phyloP scores from a whole-genome alignment of 1,139 yeast genomes.

The Diutina pseudorugosa region DNA sequence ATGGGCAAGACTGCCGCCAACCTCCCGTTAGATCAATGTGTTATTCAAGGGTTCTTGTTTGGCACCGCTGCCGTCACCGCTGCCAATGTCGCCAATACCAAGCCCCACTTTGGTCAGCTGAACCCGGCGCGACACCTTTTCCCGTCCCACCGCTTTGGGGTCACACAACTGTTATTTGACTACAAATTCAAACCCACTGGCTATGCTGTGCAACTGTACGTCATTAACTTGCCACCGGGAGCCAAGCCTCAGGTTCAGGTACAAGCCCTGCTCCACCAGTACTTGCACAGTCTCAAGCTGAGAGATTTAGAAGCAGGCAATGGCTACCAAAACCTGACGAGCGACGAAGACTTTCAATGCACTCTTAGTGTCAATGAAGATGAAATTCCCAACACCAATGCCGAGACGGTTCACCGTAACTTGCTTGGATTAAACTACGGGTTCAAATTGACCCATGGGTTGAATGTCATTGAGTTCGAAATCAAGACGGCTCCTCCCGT shows the following conservation, averaged over 20 bases:
- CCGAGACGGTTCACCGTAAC: slow-evolving; percentile 9
- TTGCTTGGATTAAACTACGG: slow-evolving; percentile 32
- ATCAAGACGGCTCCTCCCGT: slow-evolving; percentile 25
- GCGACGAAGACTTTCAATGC: slow-evolving; percentile 31
- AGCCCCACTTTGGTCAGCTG: slow-evolving; percentile 1
- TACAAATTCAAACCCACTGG: slow-evolving; percentile 35
- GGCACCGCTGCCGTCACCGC: background rate
- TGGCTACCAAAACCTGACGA: slow-evolving; percentile 12
- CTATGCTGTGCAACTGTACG: slow-evolving; percentile 27
- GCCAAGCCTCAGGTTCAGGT: slow-evolving; percentile 32
- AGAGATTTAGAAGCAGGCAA: slow-evolving; percentile 22
- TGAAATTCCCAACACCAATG: slow-evolving; percentile 24
- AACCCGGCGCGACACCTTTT: background rate
- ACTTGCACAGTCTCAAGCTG: slow-evolving; percentile 20
- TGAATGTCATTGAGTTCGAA: slow-evolving; percentile 35
- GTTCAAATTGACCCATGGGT: slow-evolving; percentile 34
- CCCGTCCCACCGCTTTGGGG: slow-evolving; percentile 2
- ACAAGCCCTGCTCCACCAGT: slow-evolving; percentile 30
- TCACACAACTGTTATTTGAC: slow-evolving; percentile 20
- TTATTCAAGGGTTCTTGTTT: background rate
- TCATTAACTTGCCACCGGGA: slow-evolving; percentile 32
- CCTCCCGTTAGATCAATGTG: slow-evolving; percentile 11
- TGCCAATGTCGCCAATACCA: background rate
- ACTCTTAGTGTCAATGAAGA: slow-evolving; percentile 37
- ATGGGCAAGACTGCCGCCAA: slow-evolving; percentile 20